Base-by-base conservation (phyloP, 2,329 filamentous ascomycete species). In the Pleomassaria siparia region DNA sequence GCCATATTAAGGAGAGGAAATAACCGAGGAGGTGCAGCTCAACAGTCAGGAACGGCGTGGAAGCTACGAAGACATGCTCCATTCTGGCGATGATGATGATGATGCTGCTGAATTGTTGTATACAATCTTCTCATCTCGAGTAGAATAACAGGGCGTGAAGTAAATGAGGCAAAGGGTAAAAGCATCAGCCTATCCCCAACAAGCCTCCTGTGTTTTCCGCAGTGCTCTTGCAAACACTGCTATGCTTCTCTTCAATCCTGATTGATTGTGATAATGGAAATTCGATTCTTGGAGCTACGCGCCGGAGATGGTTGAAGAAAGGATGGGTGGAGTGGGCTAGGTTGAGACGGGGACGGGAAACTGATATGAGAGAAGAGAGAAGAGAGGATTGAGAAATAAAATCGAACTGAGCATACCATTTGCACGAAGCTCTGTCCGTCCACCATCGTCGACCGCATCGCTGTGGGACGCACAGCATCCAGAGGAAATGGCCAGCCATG, bases 401-500 rank as follows among this genome's bases (percentile, higher is more conserved):
- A 41, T 15, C n/a, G 26, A 46, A 50, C 36, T 40, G 47, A 49
- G 67, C 68, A 45, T 66, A 70, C 67, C 61, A 54, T 50, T 52
- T 35, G 45, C 55, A 40, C 51, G 53, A 26, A 59, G 50, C 25
- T 40, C 50, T 13, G 49, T 47, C 21, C 54, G 55, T 6, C 50
- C 40, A 16, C 54, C 57, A 41, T 67, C 57, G 3, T 59, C 59
- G 35, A 59, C 43, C 36, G 63, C 59, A 29, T 62, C 61, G 43
- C 55, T 59, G 40, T 39, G 29, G 44, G 67, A 66, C 61, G 64
- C 66, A 64, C 68, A 70, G 64, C 68, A 71, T 56, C 66, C 64
- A 47, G 67, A 60, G n/a, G 58, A 55, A 43, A 69, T 67, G 56
- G 60, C 66, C 63, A 66, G 58, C 68, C 68, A 71, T 50, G 62